Conservation (phyloP, 306 rosid genomes). For the Trichosanthes truncata region DNA sequence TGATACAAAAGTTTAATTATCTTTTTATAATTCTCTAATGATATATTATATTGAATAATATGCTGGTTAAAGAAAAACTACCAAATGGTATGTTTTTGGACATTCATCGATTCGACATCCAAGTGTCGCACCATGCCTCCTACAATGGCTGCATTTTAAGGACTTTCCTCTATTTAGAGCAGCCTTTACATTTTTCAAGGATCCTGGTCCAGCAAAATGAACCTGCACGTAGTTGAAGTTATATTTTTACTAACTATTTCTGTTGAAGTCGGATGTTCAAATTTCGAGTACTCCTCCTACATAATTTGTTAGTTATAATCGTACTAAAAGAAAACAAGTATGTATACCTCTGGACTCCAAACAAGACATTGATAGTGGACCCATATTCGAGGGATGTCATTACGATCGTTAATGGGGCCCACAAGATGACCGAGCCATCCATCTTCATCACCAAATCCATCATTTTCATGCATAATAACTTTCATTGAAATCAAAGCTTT, state of each 20-base stretch:
- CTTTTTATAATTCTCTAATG: too few relatives aligned
- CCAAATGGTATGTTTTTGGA: conserved; percentile 90
- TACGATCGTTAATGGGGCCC: background rate
- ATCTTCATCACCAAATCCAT: background rate
- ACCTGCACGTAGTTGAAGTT: too few relatives aligned
- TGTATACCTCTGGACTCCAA: conserved; percentile 6
- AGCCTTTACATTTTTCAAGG: conserved; percentile 75
- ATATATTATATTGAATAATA: too few relatives aligned
- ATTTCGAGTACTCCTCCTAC: too few relatives aligned
- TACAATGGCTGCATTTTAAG: conserved; percentile 80
- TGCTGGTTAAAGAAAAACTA: too few relatives aligned
- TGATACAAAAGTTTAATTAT: too few relatives aligned
- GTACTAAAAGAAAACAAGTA: too few relatives aligned
- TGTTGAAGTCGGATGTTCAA: too few relatives aligned
- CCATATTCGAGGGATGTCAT: background rate
- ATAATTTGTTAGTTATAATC: too few relatives aligned
- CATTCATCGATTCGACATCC: conserved; percentile 97
- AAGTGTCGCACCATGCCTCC: conserved; percentile 85
- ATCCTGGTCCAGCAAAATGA: conserved; percentile 77
- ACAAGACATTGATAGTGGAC: background rate
- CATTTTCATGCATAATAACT: background rate
- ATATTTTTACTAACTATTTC: too few relatives aligned
- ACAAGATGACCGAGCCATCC: background rate
- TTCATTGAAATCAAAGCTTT: background rate
- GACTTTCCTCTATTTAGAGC: conserved; percentile 86